A percentile compares a stretch with the other conserved stretches of the same genome.
Evolutionary conservation across 2,329 filamentous ascomycete genomes (phyloP).

Genomic region (Dactylellina sp.): DNA sequence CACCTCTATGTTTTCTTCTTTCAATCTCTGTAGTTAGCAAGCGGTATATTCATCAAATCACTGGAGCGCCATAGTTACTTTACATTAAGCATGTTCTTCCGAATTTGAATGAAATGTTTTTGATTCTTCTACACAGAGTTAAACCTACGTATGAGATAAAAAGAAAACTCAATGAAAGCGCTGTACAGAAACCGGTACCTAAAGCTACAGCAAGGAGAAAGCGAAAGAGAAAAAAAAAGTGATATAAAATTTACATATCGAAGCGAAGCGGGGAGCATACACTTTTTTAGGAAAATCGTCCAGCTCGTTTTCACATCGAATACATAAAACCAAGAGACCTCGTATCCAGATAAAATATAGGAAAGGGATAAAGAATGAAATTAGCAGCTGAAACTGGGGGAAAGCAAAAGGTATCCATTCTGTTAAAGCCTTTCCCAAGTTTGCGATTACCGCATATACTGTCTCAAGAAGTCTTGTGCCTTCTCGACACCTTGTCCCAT

Average conservation of each 20-base stretch:
- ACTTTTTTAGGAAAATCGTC: conserved; percentile 27
- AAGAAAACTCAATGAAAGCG: conserved; percentile 1
- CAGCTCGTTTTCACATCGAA: conserved; percentile 49
- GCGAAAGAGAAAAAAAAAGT: background rate
- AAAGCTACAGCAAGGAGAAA: background rate
- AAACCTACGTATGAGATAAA: background rate
- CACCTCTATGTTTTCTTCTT: too few relatives aligned
- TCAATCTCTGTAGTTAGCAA: too few relatives aligned
- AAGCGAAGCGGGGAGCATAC: conserved; percentile 34
- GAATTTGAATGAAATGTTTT: background rate
- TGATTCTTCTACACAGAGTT: background rate
- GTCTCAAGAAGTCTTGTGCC: conserved; percentile 80
- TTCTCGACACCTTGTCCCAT: conserved; percentile 86
- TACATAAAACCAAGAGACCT: conserved; percentile 26
- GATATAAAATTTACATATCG: conserved; percentile 48
- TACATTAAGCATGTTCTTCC: too few relatives aligned
- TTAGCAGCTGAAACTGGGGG: background rate
- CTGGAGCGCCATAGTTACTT: too few relatives aligned
- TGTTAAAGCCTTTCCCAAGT: conserved; percentile 1
- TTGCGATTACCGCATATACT: conserved; percentile 67
- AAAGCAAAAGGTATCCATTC: conserved; percentile 20
- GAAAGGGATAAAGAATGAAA: conserved; percentile 14
- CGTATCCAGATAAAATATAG: conserved; percentile 11
- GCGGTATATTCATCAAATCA: too few relatives aligned
- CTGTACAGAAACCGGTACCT: conserved; percentile 12